phyloP scores from a whole-genome alignment of 2,329 filamentous ascomycete species.

The Cordyceps tenuipes region DNA sequence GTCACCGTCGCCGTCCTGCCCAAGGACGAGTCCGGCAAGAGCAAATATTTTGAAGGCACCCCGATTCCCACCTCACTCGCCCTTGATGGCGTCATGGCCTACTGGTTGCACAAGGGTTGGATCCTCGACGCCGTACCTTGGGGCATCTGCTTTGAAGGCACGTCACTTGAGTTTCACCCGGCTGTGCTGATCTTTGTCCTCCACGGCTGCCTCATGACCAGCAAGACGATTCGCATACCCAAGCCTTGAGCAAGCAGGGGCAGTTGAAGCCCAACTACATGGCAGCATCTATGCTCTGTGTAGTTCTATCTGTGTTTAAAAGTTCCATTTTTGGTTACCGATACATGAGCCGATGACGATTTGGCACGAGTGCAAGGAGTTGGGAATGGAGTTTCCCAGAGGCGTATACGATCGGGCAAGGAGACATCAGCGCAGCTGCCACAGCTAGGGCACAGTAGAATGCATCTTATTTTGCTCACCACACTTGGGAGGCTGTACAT shows the following conservation, averaged over 20 bases:
- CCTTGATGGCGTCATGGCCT: conserved; percentile 78
- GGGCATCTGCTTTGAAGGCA: conserved; percentile 60
- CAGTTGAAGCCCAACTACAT: background rate
- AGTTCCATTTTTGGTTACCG: background rate
- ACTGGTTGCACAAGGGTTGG: conserved; percentile 78
- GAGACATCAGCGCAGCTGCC: background rate
- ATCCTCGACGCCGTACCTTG: conserved; percentile 69
- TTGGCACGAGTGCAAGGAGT: background rate
- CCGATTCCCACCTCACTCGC: conserved; percentile 86
- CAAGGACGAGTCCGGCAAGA: conserved; percentile 87
- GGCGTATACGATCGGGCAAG: background rate
- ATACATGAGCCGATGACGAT: background rate
- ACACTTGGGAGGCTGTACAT: background rate
- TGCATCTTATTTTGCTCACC: background rate
- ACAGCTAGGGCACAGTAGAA: background rate
- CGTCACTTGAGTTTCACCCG: conserved; percentile 74
- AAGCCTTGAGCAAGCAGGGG: conserved; percentile 56
- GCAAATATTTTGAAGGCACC: conserved; percentile 91
- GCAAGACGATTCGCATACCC: conserved; percentile 88
- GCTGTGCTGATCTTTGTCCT: conserved; percentile 70
- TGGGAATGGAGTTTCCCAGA: background rate
- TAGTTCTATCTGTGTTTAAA: background rate
- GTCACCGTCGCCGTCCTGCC: conserved; percentile 85
- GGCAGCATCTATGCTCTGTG: background rate
- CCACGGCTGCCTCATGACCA: conserved; percentile 93